A percentile compares a stretch with the other conserved stretches of the same genome.
These are phyloP conservation scores for Pouteria campechiana DNA, from an alignment of 179 eudicot species.

Conservation along the genomic window DNA sequence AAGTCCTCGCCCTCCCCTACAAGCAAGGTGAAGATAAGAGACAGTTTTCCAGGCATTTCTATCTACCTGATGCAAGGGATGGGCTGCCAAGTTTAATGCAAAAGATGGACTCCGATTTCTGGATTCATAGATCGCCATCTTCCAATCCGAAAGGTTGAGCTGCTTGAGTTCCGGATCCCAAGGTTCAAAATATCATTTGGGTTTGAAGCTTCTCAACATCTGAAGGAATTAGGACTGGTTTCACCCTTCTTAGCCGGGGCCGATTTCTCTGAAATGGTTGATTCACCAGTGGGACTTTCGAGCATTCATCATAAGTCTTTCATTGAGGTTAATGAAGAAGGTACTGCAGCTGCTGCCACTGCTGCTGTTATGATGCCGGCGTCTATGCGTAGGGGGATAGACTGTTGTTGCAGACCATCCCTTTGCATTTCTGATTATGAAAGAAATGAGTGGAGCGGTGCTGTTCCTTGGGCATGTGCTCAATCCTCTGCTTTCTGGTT, in stretches of 20 bases:
- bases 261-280: slow-evolving; percentile 47
- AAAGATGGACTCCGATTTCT: slow-evolving; percentile 31
- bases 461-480: slow-evolving; percentile 46
- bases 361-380: slow-evolving; percentile 22
- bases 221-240: slow-evolving; percentile 28
- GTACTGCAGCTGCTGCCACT: slow-evolving; percentile 47
- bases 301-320: slow-evolving; percentile 42
- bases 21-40: slow-evolving; percentile 59
- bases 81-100: slow-evolving; percentile 38
- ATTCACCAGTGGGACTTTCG: slow-evolving; percentile 23
- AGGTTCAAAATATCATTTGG: slow-evolving; percentile 37
- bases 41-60: slow-evolving; percentile 54
- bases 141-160: slow-evolving; percentile 18
- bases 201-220: slow-evolving; percentile 29
- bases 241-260: slow-evolving; percentile 28
- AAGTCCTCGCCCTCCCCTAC: slow-evolving; percentile 58
- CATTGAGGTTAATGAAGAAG: slow-evolving; percentile 52
- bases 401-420: slow-evolving; percentile 84
- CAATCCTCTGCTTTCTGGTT: too few relatives aligned
- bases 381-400: slow-evolving; percentile 10
- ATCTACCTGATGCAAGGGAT: slow-evolving; percentile 55
- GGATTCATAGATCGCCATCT: slow-evolving; percentile 42
- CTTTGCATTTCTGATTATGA: slow-evolving; percentile 50
- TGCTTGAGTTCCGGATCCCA: slow-evolving; percentile 31
- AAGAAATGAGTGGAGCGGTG: slow-evolving; percentile 60